phyloP scores from a whole-genome alignment of 2,329 filamentous ascomycete species.

The Pseudocercospora vitis region DNA sequence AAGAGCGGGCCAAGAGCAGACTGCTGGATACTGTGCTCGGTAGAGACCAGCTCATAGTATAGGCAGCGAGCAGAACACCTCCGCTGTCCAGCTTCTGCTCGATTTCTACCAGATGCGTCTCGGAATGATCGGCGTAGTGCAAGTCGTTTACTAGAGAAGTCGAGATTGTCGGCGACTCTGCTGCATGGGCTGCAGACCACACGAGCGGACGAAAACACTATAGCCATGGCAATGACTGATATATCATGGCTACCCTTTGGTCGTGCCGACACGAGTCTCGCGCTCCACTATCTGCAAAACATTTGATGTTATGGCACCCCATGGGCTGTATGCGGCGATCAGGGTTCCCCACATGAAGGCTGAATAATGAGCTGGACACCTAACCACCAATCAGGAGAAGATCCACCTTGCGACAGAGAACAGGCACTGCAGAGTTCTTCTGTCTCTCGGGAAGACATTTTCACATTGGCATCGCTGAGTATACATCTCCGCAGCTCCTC shows the following conservation, averaged over 20 bases:
- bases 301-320: background rate
- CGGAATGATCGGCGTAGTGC: conserved; percentile 58
- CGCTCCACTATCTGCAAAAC: conserved; percentile 2
- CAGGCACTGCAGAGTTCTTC: background rate
- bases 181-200: conserved; percentile 3
- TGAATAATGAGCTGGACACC: background rate
- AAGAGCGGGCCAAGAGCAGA: conserved; percentile 60
- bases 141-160: conserved; percentile 62
- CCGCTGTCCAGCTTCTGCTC: conserved; percentile 49
- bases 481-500: background rate
- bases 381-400: conserved; percentile 6
- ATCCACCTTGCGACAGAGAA: background rate
- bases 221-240: background rate
- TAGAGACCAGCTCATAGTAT: no score
- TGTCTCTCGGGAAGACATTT: no score
- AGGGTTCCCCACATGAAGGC: conserved; percentile 8
- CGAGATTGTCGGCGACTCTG: background rate
- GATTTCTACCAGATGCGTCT: conserved; percentile 55
- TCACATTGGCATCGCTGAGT: no score
- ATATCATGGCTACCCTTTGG: background rate
- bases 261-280: background rate
- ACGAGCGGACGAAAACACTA: background rate
- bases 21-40: conserved; percentile 61
- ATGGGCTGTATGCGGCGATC: background rate
- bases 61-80: conserved; percentile 56